Conservation (phyloP, 805 yeast genomes). For the Saccharomycopsis amapae region DNA sequence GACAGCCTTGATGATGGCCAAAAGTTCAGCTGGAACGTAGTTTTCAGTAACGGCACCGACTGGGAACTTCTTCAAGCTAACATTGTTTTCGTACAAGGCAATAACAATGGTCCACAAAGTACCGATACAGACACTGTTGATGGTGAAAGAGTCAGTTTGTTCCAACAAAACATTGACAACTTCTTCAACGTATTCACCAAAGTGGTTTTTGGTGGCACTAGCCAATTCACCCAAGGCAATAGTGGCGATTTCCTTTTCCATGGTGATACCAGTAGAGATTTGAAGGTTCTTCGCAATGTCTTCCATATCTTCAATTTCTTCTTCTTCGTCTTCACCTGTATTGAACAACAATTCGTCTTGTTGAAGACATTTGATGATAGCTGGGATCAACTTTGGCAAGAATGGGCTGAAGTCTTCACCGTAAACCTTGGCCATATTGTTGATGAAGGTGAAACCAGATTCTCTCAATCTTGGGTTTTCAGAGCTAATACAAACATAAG, state of each 20-base stretch:
- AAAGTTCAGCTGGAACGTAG: conserved; percentile 50
- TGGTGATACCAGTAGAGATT: conserved; percentile 90
- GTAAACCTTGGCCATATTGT: conserved; percentile 91
- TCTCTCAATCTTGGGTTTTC: conserved; percentile 85
- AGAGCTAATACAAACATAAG: conserved; percentile 69
- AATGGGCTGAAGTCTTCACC: conserved; percentile 85
- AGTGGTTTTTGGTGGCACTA: conserved; percentile 73
- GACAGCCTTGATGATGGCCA: conserved; percentile 55
- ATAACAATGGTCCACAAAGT: conserved; percentile 78
- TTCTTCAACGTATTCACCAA: conserved; percentile 69
- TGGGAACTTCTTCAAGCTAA: conserved; percentile 33
- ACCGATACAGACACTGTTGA: conserved; percentile 78
- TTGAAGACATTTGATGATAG: conserved; percentile 71
- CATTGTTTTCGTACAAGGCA: conserved; percentile 53
- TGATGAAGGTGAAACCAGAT: conserved; percentile 87
- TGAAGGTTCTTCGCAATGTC: conserved; percentile 66
- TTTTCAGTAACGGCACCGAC: conserved; percentile 57
- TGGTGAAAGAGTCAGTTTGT: conserved; percentile 80
- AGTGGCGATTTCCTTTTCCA: conserved; percentile 93
- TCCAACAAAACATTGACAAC: conserved; percentile 56
- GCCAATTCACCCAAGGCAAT: conserved; percentile 87
- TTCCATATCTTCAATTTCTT: conserved; percentile 49
- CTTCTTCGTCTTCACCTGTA: conserved; percentile 38
- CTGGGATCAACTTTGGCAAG: conserved; percentile 76
- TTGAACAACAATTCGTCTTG: conserved; percentile 78